phyloP scores from a whole-genome alignment of 2,329 filamentous ascomycete genomes.

The Cadophora sp. region DNA sequence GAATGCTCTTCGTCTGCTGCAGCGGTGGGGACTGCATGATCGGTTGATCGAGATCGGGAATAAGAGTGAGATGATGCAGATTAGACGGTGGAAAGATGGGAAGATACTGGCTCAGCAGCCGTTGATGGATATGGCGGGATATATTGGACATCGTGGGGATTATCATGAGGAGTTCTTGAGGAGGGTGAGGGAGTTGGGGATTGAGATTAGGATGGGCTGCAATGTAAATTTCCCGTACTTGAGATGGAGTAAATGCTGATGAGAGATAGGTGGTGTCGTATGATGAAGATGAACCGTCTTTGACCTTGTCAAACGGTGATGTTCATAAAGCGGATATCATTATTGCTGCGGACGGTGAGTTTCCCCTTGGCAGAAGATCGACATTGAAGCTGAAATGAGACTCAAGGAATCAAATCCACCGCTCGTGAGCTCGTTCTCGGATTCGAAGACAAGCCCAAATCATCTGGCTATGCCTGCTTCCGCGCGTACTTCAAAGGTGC shows the following conservation, averaged over 20 bases:
- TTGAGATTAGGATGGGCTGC: constrained; percentile 49
- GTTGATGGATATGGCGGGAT: constrained; percentile 57
- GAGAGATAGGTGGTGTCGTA: constrained; percentile 46
- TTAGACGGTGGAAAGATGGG: constrained; percentile 54
- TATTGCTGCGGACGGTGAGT: constrained; percentile 54
- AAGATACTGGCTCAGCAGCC: constrained; percentile 54
- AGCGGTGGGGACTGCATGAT: constrained; percentile 52
- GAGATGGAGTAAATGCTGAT: constrained; percentile 4
- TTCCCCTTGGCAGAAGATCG: background rate
- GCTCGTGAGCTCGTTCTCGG: constrained; percentile 58
- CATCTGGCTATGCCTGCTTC: constrained; percentile 60
- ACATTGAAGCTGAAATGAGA: background rate
- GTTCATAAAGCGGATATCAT: constrained; percentile 54
- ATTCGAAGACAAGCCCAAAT: constrained; percentile 58
- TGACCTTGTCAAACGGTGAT: constrained; percentile 47
- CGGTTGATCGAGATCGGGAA: constrained; percentile 53
- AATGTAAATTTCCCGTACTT: constrained; percentile 33
- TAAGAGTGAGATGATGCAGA: constrained; percentile 54
- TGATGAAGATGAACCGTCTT: constrained; percentile 45
- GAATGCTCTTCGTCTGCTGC: constrained; percentile 54
- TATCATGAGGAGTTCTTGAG: constrained; percentile 52
- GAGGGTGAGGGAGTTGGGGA: constrained; percentile 48
- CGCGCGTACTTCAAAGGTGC: constrained; percentile 53
- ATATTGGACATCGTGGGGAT: constrained; percentile 53
- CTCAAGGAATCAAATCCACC: constrained; percentile 54